Evolutionary conservation across 306 rosid species (phyloP).

Genomic region (Prunus padus): DNA sequence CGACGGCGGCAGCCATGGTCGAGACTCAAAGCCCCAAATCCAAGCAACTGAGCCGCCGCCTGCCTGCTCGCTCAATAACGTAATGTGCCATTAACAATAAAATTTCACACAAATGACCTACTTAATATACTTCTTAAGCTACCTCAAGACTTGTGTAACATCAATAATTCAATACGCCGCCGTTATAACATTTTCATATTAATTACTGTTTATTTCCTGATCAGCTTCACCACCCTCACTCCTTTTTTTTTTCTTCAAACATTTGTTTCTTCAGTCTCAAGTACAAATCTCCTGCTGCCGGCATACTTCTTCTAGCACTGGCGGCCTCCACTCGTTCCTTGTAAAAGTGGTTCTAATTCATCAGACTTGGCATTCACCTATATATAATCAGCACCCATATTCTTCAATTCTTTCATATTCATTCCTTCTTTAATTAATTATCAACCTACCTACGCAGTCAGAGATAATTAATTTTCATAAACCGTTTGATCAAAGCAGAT

Average conservation of each 20-base stretch:
- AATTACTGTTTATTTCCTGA: background rate
- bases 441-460: background rate
- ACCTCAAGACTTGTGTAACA: conserved; percentile 17
- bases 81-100: background rate
- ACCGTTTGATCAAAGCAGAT: background rate
- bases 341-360: conserved; percentile 1
- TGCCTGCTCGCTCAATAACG: conserved; percentile 15
- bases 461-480: background rate
- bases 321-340: conserved; percentile 24
- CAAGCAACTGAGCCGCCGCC: conserved; percentile 7
- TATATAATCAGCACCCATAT: conserved; percentile 17
- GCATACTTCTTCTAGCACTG: conserved; percentile 14
- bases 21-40: conserved; percentile 5
- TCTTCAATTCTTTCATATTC: background rate
- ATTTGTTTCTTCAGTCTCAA: conserved; percentile 31
- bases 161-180: conserved; percentile 4
- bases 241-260: conserved; percentile 24
- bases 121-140: conserved; percentile 5
- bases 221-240: background rate
- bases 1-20: conserved; percentile 10
- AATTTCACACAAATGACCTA: background rate
- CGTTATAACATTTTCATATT: background rate
- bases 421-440: background rate
- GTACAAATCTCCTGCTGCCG: conserved; percentile 35
- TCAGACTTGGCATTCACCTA: conserved; percentile 19